Evolutionary conservation across 805 yeast species (phyloP).

Genomic region (Wickerhamiella spandovensis): DNA sequence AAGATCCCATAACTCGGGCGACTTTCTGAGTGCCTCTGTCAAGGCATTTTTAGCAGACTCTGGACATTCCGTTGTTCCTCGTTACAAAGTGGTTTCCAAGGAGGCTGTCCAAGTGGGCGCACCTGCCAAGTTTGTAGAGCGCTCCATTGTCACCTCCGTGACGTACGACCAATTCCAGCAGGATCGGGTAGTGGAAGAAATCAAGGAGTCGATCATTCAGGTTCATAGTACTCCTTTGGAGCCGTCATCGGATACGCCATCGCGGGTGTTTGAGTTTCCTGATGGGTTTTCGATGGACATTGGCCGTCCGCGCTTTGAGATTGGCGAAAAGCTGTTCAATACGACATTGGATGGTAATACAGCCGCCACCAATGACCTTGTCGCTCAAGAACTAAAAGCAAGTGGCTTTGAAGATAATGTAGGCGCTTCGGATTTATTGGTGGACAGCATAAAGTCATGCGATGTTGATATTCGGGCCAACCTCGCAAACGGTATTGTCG

Average conservation of each 20-base stretch:
- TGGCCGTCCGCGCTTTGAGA: slow-evolving; percentile 42
- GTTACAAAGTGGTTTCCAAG: slow-evolving; percentile 41
- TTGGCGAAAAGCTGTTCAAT: slow-evolving; percentile 58
- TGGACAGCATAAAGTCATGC: slow-evolving; percentile 32
- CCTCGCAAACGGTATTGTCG: slow-evolving; percentile 74
- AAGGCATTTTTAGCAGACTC: slow-evolving; percentile 28
- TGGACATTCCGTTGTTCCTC: slow-evolving; percentile 29
- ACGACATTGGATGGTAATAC: slow-evolving; percentile 4
- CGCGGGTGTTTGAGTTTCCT: slow-evolving; percentile 46
- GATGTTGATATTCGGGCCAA: slow-evolving; percentile 88
- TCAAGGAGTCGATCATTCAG: slow-evolving; percentile 41
- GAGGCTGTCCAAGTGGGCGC: slow-evolving; percentile 20
- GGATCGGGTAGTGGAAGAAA: slow-evolving; percentile 47
- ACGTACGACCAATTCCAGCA: slow-evolving; percentile 46
- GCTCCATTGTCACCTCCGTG: slow-evolving; percentile 27
- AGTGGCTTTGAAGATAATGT: slow-evolving; percentile 7
- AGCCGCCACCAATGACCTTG: slow-evolving; percentile 7
- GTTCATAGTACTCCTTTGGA: slow-evolving; percentile 28
- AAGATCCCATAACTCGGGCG: slow-evolving; percentile 61
- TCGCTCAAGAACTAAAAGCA: slow-evolving; percentile 1
- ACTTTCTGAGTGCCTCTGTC: slow-evolving; percentile 40
- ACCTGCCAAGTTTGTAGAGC: slow-evolving; percentile 24
- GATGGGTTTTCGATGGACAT: slow-evolving; percentile 51
- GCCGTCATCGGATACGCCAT: slow-evolving; percentile 10
- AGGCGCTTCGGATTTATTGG: slow-evolving; percentile 46